Percentiles rank a stretch among this genome's conserved stretches.
phyloP scores from a whole-genome alignment of 495 filamentous ascomycete species.

The Penicillium tannophilum region DNA sequence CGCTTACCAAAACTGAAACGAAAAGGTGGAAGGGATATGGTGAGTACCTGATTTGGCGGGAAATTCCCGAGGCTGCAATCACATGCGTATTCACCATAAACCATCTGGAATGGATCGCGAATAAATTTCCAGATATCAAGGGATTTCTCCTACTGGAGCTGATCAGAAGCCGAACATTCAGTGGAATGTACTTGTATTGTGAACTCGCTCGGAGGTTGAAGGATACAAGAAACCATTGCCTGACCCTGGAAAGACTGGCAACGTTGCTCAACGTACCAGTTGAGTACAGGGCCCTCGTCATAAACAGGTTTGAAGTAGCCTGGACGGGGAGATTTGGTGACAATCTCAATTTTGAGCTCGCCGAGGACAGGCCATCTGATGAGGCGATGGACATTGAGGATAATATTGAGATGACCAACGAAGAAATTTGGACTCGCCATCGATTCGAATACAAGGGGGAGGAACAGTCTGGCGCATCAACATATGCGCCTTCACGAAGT shows the following conservation, averaged over 20 bases:
- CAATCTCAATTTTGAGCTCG: not conserved
- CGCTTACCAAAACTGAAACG: constrained; percentile 18
- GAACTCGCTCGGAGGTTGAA: not conserved
- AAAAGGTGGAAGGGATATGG: constrained; percentile 30
- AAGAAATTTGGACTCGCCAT: not conserved
- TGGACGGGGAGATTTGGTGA: not conserved
- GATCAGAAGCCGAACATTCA: not conserved
- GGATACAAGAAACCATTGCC: not conserved
- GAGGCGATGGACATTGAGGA: not conserved
- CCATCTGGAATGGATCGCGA: constrained; percentile 21
- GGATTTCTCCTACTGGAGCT: constrained; percentile 28
- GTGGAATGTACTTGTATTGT: not conserved
- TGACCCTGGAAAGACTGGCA: constrained; percentile 4
- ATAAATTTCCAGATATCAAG: constrained; percentile 19
- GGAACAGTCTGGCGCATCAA: not conserved
- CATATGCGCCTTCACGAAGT: not conserved
- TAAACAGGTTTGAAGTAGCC: not conserved
- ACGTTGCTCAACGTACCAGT: not conserved
- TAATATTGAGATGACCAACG: not conserved
- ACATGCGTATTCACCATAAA: constrained; percentile 27
- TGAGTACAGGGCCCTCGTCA: not conserved
- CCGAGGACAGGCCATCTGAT: not conserved
- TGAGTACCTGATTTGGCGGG: constrained; percentile 41
- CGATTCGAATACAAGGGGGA: not conserved
- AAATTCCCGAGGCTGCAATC: constrained; percentile 28